A percentile compares a stretch with the other conserved stretches of the same genome.
Conservation (phyloP, 2,329 filamentous ascomycete genomes). For the Mycosphaerelloides madeirae region DNA sequence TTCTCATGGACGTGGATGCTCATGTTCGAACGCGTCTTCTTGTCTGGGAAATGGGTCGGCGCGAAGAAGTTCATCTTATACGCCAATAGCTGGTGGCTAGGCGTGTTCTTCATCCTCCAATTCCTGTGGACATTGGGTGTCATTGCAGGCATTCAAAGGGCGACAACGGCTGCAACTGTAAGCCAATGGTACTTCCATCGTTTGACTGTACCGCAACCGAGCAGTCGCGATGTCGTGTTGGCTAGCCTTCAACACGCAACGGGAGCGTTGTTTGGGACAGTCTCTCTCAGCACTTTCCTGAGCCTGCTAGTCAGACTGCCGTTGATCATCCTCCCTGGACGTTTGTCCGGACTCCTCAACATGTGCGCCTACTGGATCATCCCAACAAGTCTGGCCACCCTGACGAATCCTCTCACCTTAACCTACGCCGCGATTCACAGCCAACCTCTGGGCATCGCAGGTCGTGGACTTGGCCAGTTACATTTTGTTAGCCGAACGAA, state of each 20-base stretch:
- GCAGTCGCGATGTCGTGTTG: constrained; percentile 73
- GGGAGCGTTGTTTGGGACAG: constrained; percentile 85
- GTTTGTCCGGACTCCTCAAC: constrained; percentile 64
- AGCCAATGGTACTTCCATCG: constrained; percentile 99
- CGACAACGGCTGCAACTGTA: constrained; percentile 88
- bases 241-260: constrained; percentile 77
- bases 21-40: constrained; percentile 94
- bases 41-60: constrained; percentile 70
- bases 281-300: constrained; percentile 81
- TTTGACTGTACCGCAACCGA: constrained; percentile 69
- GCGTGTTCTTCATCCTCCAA: constrained; percentile 84
- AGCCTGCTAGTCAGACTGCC: constrained; percentile 78
- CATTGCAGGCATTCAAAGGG: constrained; percentile 80
- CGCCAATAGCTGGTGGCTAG: constrained; percentile 89
- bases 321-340: constrained; percentile 73
- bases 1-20: constrained; percentile 97
- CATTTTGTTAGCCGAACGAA: constrained; percentile 69
- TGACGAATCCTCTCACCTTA: constrained; percentile 86
- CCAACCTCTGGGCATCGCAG: constrained; percentile 70
- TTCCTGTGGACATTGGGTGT: constrained; percentile 93
- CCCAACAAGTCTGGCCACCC: constrained; percentile 74
- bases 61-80: constrained; percentile 73
- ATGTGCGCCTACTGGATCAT: constrained; percentile 74
- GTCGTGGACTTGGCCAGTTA: constrained; percentile 75
- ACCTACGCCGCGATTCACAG: constrained; percentile 95